These are phyloP conservation scores for Chrysoporthe cubensis DNA, from an alignment of 2,329 filamentous ascomycete species.

Conservation along the genomic window DNA sequence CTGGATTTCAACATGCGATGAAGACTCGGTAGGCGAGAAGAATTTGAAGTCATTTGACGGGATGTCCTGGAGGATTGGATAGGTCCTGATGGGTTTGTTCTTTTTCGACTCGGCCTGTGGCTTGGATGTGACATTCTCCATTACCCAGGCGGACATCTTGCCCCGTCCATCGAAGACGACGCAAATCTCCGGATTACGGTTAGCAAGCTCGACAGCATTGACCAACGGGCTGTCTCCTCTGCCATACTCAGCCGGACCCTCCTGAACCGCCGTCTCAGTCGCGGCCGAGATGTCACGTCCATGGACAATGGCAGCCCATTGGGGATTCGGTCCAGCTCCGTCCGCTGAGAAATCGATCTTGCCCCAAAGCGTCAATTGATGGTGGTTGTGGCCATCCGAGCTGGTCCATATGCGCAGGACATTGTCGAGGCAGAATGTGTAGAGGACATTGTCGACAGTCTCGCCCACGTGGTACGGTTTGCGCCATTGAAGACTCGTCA, in stretches of 20 bases:
- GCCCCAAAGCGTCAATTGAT: slow-evolving; percentile 79
- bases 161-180: slow-evolving; percentile 83
- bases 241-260: slow-evolving; percentile 56
- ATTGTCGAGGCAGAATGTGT: slow-evolving; percentile 84
- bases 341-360: slow-evolving; percentile 74
- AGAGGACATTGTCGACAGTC: slow-evolving; percentile 82
- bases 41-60: slow-evolving; percentile 59
- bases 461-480: slow-evolving; percentile 77
- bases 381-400: slow-evolving; percentile 70
- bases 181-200: slow-evolving; percentile 84
- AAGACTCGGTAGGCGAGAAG: slow-evolving; percentile 38
- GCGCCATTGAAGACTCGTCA: slow-evolving; percentile 89
- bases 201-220: slow-evolving; percentile 84
- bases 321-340: slow-evolving; percentile 40
- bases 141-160: slow-evolving; percentile 87
- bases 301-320: slow-evolving; percentile 82
- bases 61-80: slow-evolving; percentile 78
- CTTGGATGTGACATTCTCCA: slow-evolving; percentile 83
- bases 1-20: slow-evolving; percentile 67
- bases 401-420: slow-evolving; percentile 82
- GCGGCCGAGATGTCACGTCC: slow-evolving; percentile 78
- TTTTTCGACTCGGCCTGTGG: slow-evolving; percentile 44
- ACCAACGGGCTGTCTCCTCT: slow-evolving; percentile 75
- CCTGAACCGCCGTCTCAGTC: slow-evolving; percentile 75
- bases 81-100: slow-evolving; percentile 66